Base-by-base conservation (phyloP, 1,284 basidiomycete genomes). In the Ceratobasidium sp. region DNA sequence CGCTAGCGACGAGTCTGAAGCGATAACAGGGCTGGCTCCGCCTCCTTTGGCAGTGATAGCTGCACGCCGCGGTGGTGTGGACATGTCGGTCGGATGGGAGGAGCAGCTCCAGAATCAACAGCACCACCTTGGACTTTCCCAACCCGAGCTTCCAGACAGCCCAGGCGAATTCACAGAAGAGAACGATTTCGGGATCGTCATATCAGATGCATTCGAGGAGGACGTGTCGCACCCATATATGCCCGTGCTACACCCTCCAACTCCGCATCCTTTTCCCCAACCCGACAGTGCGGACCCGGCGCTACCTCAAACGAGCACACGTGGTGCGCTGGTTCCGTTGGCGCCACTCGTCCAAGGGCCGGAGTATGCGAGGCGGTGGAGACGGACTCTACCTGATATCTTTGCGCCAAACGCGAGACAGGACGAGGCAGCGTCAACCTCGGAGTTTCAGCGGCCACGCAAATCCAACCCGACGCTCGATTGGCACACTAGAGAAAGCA, bases 181-280 rank as follows among this genome's bases (percentile, higher is more conserved):
- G 16, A 57, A 71, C n/a, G 67, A 71, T 41, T 71, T 71, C 23
- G 67, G 67, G 55, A 71, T 71, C 30, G 44, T 71, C 30, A 43
- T 71, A 7, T 71, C 67, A 16, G 67, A 71, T 1, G 55, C 67
- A 7, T 50, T 47, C 16, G 30, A 59, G 35, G 67, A 59, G 32
- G 67, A 71, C 35, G 54, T 30, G 18, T 23, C 26, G 28, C 49
- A 64, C 30, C 62, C 21, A 16, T 61, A 47, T 14, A 18, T 23
- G 47, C 47, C 62, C 47, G 41, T 13, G 21, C 38, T 18, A 18
- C 28, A 23, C 44, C 28, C 26, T 26, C 26, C 43, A 30, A 28
- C 64, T 41, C 38, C 57, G 21, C 30, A 26, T 43, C 18, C 3
- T 13, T 44, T 14, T 26, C 8, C 57, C 41, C 30, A 26, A 35